These are phyloP conservation scores for Candida glaebosa DNA, from an alignment of 805 yeast genomes.

Conservation along the genomic window DNA sequence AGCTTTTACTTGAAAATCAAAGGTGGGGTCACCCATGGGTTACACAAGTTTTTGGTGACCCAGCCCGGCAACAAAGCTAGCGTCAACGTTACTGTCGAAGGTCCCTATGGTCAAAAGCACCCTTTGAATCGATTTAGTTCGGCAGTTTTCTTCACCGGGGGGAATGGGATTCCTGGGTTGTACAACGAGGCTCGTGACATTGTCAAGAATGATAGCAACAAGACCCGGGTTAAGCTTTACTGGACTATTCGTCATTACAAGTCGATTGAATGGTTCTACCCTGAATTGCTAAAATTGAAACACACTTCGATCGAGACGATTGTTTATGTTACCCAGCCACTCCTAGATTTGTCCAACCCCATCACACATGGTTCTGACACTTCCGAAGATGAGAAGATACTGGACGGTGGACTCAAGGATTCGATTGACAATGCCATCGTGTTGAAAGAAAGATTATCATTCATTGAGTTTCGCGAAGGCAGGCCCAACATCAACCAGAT, in stretches of 20 bases:
- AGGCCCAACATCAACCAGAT: slow-evolving; percentile 36
- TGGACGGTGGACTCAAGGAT: background rate
- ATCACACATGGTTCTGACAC: slow-evolving; percentile 1
- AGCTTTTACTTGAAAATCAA: slow-evolving; percentile 50
- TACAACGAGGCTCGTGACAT: slow-evolving; percentile 29
- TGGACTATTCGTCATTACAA: slow-evolving; percentile 41
- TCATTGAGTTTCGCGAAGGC: slow-evolving; percentile 39
- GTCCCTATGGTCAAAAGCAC: slow-evolving; percentile 35
- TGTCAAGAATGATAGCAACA: slow-evolving; percentile 12
- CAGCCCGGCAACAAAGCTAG: slow-evolving; percentile 21
- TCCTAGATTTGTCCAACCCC: slow-evolving; percentile 6
- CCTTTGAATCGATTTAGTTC: slow-evolving; percentile 30
- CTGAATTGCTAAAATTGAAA: slow-evolving; percentile 31
- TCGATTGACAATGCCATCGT: background rate
- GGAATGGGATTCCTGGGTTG: slow-evolving; percentile 41
- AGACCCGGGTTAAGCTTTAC: slow-evolving; percentile 23
- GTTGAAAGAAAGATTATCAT: slow-evolving; percentile 15
- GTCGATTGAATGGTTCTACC: slow-evolving; percentile 38
- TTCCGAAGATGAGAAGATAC: slow-evolving; percentile 1
- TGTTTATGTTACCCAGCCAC: slow-evolving; percentile 40
- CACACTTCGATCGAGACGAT: slow-evolving; percentile 32
- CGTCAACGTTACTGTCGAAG: slow-evolving; percentile 34
- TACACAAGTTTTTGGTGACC: slow-evolving; percentile 21
- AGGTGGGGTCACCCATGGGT: slow-evolving; percentile 47
- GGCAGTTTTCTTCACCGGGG: slow-evolving; percentile 31